These are phyloP conservation scores for Anisogramma anomala DNA, from an alignment of 2,329 filamentous ascomycete genomes.

Conservation along the genomic window DNA sequence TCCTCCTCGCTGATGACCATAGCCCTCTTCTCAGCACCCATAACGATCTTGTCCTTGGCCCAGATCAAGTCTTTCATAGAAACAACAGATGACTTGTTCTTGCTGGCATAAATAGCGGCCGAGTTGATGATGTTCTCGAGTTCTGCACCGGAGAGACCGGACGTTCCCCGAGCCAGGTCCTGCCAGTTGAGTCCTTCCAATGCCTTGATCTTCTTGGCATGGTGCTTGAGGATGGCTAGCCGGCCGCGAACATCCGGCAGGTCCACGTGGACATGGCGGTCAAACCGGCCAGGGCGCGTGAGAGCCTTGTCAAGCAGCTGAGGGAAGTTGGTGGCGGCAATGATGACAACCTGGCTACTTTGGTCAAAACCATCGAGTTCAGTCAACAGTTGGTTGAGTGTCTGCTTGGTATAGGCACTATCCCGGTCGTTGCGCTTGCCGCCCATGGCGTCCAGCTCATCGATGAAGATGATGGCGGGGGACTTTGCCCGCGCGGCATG, in stretches of 20 bases:
- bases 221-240: conserved; percentile 84
- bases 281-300: conserved; percentile 87
- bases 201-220: conserved; percentile 82
- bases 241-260: conserved; percentile 89
- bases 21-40: conserved; percentile 86
- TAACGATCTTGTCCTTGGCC: conserved; percentile 96
- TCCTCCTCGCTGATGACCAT: conserved; percentile 88
- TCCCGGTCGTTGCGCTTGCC: conserved; percentile 88
- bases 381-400: conserved; percentile 90
- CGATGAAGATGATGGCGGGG: conserved; percentile 63
- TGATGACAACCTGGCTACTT: conserved; percentile 86
- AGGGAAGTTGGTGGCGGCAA: conserved; percentile 93
- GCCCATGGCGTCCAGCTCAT: conserved; percentile 86
- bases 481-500: conserved; percentile 25
- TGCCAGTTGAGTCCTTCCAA: conserved; percentile 70
- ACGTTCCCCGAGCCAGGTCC: conserved; percentile 73
- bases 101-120: conserved; percentile 87
- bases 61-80: conserved; percentile 78
- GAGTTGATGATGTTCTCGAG: conserved; percentile 96
- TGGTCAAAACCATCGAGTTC: conserved; percentile 96
- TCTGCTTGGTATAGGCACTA: conserved; percentile 92
- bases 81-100: conserved; percentile 66
- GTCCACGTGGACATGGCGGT: conserved; percentile 79
- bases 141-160: conserved; percentile 89
- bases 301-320: conserved; percentile 89